Percentiles rank a stretch among this genome's conserved stretches.
These are phyloP conservation scores for Lactarius quietus DNA, from an alignment of 768 basidiomycete species.

Conservation along the genomic window DNA sequence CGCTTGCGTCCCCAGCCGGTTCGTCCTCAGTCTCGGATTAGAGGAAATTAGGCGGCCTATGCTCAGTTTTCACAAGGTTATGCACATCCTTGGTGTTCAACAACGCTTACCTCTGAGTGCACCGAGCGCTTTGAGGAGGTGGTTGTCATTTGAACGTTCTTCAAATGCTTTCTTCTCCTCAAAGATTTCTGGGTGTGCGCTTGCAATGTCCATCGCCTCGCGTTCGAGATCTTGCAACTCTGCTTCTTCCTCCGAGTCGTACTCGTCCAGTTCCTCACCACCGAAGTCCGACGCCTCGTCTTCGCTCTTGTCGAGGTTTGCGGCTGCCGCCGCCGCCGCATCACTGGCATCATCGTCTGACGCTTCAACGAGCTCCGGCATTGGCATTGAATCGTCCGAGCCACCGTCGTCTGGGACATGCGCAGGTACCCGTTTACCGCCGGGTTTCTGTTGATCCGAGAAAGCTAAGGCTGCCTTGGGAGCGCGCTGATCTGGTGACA, in stretches of 20 bases:
- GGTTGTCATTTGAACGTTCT: conserved; percentile 63
- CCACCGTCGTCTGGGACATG: conserved; percentile 50
- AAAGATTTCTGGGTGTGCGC: conserved; percentile 54
- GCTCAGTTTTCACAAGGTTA: neutral
- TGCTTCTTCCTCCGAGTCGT: conserved; percentile 69
- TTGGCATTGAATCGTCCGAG: conserved; percentile 61
- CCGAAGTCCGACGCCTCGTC: conserved; percentile 39
- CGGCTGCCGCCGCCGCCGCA: conserved; percentile 33
- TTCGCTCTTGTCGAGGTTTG: conserved; percentile 37
- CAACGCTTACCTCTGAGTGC: conserved; percentile 58
- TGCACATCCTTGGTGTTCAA: neutral
- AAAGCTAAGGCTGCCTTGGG: conserved; percentile 22
- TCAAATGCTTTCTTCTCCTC: conserved; percentile 43
- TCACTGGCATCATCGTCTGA: conserved; percentile 56
- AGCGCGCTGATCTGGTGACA: conserved; percentile 29
- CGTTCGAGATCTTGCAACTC: conserved; percentile 55
- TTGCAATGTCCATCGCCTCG: conserved; percentile 70
- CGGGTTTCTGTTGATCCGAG: neutral
- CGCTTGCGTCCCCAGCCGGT: conserved; percentile 8
- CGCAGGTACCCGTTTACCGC: conserved; percentile 31
- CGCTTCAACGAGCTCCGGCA: conserved; percentile 66
- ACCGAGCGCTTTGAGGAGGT: conserved; percentile 72
- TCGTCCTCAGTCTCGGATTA: conserved; percentile 16
- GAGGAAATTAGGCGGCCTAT: conserved; percentile 62
- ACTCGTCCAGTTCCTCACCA: conserved; percentile 40